Base-by-base conservation (phyloP, 768 basidiomycete species). In the Trametes elegans region DNA sequence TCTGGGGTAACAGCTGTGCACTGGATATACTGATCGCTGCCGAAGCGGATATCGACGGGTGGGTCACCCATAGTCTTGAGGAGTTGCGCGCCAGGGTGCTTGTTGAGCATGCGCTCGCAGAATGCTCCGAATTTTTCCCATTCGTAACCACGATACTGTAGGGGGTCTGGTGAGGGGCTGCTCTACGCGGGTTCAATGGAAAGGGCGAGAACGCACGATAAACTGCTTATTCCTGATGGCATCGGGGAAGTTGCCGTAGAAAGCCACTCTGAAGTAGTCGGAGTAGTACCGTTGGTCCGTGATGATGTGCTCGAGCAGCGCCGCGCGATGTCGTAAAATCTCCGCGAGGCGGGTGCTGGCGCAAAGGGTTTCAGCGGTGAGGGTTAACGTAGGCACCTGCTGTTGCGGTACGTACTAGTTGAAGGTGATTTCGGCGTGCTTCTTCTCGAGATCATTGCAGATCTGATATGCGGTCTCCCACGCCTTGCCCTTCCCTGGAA, bases 401-500 rank as follows among this genome's bases (percentile, higher is more conserved):
- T n/a, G n/a, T n/a, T n/a, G n/a, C n/a, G n/a, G n/a, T n/a, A n/a
- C 45, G 6, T 31, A 94, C 87, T 94, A 93, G 69, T 95, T 90
- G 76, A 90, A 96, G 6, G 94, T 93, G 49, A 92, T 80, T 67
- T 87, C 85, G 14, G 88, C 81, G 72, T 98, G 95, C 68, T 98
- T 93, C 57, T 75, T 83, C 13, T 88, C 88, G 23, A 98, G 74
- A 63, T 98, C 96, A 71, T 90, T 91, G 73, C 92, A 95, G 44
- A 98, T 88, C 42, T 92, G 89, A 53, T 97, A 85, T 2, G 93
- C 96, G 48, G 82, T 87, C 70, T 98, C 96, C 83, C 93, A 98
- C n/a, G 96, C 95, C 65, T 96, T 94, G 9, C 95, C 96, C 71
- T 94, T 91, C 45, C 92, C 93, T 94, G 56, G 21, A 49, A 56